Base-by-base conservation (phyloP, 352 stramenopile genomes). In the Globisporangium yorkense region DNA sequence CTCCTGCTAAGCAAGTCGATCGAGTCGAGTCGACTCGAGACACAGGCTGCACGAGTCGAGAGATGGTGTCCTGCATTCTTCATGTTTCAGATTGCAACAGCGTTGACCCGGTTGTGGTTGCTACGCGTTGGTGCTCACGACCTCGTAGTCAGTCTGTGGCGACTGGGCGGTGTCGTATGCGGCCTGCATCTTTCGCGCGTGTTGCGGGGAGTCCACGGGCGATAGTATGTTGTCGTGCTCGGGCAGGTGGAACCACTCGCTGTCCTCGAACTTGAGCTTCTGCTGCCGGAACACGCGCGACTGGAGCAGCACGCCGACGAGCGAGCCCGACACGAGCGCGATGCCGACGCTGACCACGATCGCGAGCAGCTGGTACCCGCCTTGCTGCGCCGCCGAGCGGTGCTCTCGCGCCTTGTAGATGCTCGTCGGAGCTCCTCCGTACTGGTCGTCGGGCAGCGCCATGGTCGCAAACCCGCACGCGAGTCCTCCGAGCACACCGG, bases 191-290 rank as follows among this genome's bases (percentile, higher is more conserved):
- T 50, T 51, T 24, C 27, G 51, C 5, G 16, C 20, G 18, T 16
- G 40, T 12, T 12, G 57, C 4, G 51, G 57, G 7, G 51, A 54
- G n/a, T 57, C 51, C 16, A 5, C 10, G 20, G 50, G 16, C 10
- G 44, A 21, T 18, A 54, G 27, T 6, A 0, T 12, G 8, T 41
- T 51, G 1, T 43, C 31, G 12, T 55, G 21, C 0, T 18, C 33
- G 15, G 74, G 73, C 51, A 84, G 53, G 49, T 84, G 68, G 68
- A 89, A 89, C 74, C 75, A 87, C 64, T 87, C 79, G 24, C 83
- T 66, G 56, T 89, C 76, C 18, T 87, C 74, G 56, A 82, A 89
- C 57, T 87, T 80, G 40, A 63, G 40, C 43, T 80, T 64, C 33
- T 89, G 79, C 56, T 89, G 74, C 12, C 63, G 62, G 56, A 87